Evolutionary conservation across 176 grass and related monocot genomes (phyloP).

Genomic region (Juncus effusus): DNA sequence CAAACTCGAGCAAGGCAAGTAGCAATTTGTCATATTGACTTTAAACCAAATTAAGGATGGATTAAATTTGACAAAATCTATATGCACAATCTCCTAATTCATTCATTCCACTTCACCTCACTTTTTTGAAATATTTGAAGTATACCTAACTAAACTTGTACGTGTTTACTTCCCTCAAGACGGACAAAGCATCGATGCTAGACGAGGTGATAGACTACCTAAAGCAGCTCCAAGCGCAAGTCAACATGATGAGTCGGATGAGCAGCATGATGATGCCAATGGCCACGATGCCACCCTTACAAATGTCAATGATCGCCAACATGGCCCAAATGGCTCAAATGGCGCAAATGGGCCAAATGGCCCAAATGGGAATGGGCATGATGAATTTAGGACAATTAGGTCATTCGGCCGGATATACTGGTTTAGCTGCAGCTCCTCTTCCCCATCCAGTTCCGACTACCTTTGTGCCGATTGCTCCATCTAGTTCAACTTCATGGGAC

Average conservation of each 20-base stretch:
- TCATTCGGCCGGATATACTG: constrained; percentile 31
- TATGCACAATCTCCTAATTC: background rate
- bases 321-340: constrained; percentile 81
- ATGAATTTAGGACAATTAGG: constrained; percentile 46
- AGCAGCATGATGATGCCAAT: constrained; percentile 90
- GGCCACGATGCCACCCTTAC: constrained; percentile 52
- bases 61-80: background rate
- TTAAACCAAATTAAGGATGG: background rate
- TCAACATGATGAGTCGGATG: constrained; percentile 78
- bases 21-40: background rate
- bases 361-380: constrained; percentile 46
- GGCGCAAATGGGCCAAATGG: constrained; percentile 37
- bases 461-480: constrained; percentile 31
- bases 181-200: constrained; percentile 96
- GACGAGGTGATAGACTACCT: constrained; percentile 96
- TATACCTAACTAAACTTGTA: background rate
- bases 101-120: background rate
- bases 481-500: constrained; percentile 28
- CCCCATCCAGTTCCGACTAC: constrained; percentile 35
- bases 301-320: constrained; percentile 72
- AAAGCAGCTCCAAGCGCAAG: constrained; percentile 84
- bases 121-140: background rate
- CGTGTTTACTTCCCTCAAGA: constrained; percentile 26
- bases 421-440: constrained; percentile 33
- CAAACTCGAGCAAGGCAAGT: constrained; percentile 87